Evolutionary conservation across 2,329 filamentous ascomycete genomes (phyloP), one percentile per base, ranked within the genome.

Genomic region (Knoxdaviesia capensis): DNA sequence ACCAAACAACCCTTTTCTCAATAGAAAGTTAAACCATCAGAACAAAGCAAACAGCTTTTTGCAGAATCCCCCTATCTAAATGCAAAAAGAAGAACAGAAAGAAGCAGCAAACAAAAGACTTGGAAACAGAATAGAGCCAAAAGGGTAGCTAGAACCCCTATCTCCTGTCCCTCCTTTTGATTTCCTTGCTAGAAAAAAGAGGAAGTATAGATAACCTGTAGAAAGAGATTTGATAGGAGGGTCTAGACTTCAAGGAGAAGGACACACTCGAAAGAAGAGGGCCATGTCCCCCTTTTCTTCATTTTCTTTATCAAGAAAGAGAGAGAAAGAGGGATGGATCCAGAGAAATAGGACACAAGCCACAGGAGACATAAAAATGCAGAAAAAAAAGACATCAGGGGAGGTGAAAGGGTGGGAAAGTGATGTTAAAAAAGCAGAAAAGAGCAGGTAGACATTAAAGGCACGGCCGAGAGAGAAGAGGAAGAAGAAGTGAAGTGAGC

Each of bases 311-410:
- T 3, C 3, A 3, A 20, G 20, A 20, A 20, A 20, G 20, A 20
- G 20, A 20, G 20, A 20, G 20, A 20, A 20, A 20, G 20, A 20
- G 20, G 20, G 20, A 2, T 20, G 20, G 20, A 20, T 20, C 20
- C 20, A 20, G 20, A 20, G 20, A 20, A 20, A 20, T 20, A 3
- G 20, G 20, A 20, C 20, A 20, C 20, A 20, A 20, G 20, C 20
- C 20, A 20, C 20, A 20, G 20, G 20, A 20, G 20, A 20, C 20
- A 20, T 20, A 20, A 20, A 20, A 20, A 20, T 20, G 20, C 3
- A 20, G 50, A 48, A 52, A 54, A 48, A 54, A 51, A 46, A 44
- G 52, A 49, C 49, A 52, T 53, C 50, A 51, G 46, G 50, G 51
- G 44, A 51, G 50, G 48, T 49, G 50, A 50, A 39, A 38, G 30